Evolutionary conservation across 495 filamentous ascomycete species (phyloP), one percentile per base, ranked within the genome.

Genomic region (Penicillium steckii): DNA sequence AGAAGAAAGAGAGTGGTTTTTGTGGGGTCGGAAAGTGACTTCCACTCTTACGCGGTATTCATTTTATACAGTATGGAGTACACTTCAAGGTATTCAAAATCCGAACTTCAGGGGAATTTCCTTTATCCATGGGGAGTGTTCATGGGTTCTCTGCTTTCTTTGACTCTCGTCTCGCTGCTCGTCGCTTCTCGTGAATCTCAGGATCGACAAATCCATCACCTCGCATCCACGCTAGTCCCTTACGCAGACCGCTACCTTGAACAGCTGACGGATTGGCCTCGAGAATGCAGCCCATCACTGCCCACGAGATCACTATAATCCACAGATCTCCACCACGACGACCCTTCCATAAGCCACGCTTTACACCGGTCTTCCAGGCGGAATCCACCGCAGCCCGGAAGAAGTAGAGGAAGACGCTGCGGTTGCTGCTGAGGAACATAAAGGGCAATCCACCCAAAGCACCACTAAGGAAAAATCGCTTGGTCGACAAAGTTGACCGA

Each of bases 351-450:
- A 86, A 85, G 3, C 88, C 80, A 27, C 84, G 76, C 81, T 97
- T 97, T 42, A 85, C 81, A 9, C 91, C 89, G 0, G 95, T 87
- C 75, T 96, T 96, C 90, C 90, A 97, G 37, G 89, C 64, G 29
- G 81, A 86, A 60, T 96, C 88, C 25, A 96, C 71, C 32, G 86
- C 89, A 8, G 84, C 64, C 18, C 91, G 78, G 50, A 85, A 83
- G 37, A 82, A 81, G 56, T 91, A 90, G 55, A 95, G 54, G 37
- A 86, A 88, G 17, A 80, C 69, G 17, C 73, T 71, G 4, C 95
- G 75, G 32, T 85, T 87, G 41, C 81, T 75, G 13, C 74, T 71
- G 10, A 96, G 68, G 63, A 88, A 83, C 4, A 88, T 88, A 81
- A 91, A 96, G 30, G 77, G 67, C 15, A 92, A 59, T 2, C 94